phyloP scores from a whole-genome alignment of 148 eudicot species.

The Fallopia convolvulus region DNA sequence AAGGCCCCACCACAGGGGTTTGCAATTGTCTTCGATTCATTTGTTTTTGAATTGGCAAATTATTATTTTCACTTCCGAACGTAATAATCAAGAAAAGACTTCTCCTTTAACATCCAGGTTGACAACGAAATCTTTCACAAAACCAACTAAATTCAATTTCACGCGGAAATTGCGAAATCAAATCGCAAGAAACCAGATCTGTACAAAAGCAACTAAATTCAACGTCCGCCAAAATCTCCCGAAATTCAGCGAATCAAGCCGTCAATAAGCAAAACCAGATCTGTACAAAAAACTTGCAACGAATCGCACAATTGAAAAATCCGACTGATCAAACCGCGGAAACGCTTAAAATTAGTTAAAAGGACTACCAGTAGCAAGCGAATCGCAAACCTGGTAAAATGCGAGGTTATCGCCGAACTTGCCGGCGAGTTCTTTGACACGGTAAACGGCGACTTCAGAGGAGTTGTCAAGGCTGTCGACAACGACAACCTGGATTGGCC shows the following conservation, averaged over 20 bases:
- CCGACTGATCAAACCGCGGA: neutral
- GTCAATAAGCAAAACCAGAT: slow-evolving; percentile 1
- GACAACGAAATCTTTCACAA: slow-evolving; percentile 2
- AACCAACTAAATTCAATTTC: slow-evolving; percentile 1
- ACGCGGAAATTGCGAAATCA: slow-evolving; percentile 3
- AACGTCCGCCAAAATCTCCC: neutral
- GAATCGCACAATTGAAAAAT: slow-evolving; percentile 1
- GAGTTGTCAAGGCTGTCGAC: slow-evolving; percentile 83
- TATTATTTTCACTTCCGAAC: neutral
- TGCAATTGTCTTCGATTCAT: neutral
- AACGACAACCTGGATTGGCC: slow-evolving; percentile 48
- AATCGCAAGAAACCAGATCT: slow-evolving; percentile 8
- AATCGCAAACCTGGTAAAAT: slow-evolving; percentile 47
- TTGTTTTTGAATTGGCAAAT: neutral
- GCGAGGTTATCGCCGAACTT: slow-evolving; percentile 43
- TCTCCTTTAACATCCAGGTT: neutral
- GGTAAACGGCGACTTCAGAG: slow-evolving; percentile 55
- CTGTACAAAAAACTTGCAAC: neutral
- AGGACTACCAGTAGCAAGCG: neutral
- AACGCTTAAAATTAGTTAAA: neutral
- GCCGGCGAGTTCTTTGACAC: slow-evolving; percentile 75
- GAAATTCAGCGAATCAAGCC: slow-evolving; percentile 6
- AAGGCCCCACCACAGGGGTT: slow-evolving; percentile 2
- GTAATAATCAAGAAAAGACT: slow-evolving; percentile 7
- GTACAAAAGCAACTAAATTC: neutral